Evolutionary conservation across 2,329 filamentous ascomycete species (phyloP), one percentile per base, ranked within the genome.

Genomic region (Aspergillus quadricinctus): DNA sequence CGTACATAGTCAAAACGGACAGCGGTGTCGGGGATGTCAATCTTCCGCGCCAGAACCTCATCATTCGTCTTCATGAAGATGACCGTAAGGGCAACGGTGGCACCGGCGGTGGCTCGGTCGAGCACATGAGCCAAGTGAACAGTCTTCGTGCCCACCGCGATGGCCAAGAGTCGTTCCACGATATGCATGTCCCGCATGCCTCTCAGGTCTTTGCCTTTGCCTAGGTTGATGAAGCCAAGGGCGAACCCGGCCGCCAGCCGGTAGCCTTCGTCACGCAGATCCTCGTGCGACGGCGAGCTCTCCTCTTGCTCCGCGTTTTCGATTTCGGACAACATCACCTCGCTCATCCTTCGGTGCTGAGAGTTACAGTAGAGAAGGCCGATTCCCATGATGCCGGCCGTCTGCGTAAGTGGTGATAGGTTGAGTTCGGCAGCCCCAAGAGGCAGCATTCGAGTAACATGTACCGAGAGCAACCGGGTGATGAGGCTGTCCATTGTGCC

Each of bases 51-150:
- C 21, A 99, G 83, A 17, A 89, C 86, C 57, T 85, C 82, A 69
- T 99, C 90, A 61, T 95, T 90, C 0, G 93, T 94, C 74, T 97
- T 97, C 90, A 99, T 94, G 72, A 93, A 99, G 31, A 99, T 93
- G 53, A 99, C 82, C 1, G 92, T 85, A 57, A 97, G 81, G 0
- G 94, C 93, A 66, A 97, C 84, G 7, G 95, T 91, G 1, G 94
- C 93, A n/a, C 90, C 94, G 1, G 95, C 90, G 9, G 91, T 94
- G 5, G 93, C 92, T 65, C 93, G 88, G 70, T 99, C 95, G 3
- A 97, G 82, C 9, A 97, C 86, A 66, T 99, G 93, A 25, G 97
- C 92, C 40, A 96, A 82, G 64, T 96, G 88, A 11, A 97, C 91
- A 58, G 92, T 90, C 74, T 96, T 96, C 1, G 89, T 90, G 2